Evolutionary conservation across 352 stramenopile genomes (phyloP).

Genomic region (Elongisporangium anandrum): DNA sequence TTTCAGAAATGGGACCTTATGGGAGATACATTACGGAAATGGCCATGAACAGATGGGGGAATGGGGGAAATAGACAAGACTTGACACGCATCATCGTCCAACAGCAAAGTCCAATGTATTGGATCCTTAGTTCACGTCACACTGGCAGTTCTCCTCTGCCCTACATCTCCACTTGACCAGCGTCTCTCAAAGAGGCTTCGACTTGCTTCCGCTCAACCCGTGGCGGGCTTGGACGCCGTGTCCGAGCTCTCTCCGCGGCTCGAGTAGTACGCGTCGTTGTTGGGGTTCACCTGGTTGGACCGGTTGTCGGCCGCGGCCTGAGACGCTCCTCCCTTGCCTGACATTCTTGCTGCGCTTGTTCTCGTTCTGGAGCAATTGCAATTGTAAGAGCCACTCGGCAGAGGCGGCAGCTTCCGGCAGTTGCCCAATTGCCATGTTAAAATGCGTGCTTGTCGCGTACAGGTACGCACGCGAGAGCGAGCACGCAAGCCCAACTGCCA

Average conservation of each 20-base stretch:
- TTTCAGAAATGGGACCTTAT: too few species aligned
- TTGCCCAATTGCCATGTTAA: background rate
- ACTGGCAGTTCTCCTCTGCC: background rate
- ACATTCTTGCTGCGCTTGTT: background rate
- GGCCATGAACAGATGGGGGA: background rate
- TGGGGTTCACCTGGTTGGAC: slow-evolving; percentile 36
- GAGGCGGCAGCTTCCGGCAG: background rate
- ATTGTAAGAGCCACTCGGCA: too few species aligned
- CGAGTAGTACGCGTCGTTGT: slow-evolving; percentile 27
- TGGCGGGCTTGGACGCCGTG: background rate
- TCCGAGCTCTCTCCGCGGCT: background rate
- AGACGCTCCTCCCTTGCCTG: slow-evolving; percentile 3
- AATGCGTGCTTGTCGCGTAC: background rate
- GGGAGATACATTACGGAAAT: background rate
- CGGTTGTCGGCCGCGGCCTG: slow-evolving; percentile 24
- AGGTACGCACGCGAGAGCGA: background rate
- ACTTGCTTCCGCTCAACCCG: slow-evolving; percentile 1
- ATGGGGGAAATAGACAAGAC: background rate
- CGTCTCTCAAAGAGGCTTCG: background rate
- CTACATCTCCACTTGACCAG: background rate
- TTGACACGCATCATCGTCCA: background rate
- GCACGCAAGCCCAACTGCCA: background rate
- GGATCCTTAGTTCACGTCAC: background rate
- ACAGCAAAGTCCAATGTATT: background rate
- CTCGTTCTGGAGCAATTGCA: background rate